These are phyloP conservation scores for Diversispora epigaea DNA, from an alignment of 192 early-diverging fungal genomes.

Conservation along the genomic window DNA sequence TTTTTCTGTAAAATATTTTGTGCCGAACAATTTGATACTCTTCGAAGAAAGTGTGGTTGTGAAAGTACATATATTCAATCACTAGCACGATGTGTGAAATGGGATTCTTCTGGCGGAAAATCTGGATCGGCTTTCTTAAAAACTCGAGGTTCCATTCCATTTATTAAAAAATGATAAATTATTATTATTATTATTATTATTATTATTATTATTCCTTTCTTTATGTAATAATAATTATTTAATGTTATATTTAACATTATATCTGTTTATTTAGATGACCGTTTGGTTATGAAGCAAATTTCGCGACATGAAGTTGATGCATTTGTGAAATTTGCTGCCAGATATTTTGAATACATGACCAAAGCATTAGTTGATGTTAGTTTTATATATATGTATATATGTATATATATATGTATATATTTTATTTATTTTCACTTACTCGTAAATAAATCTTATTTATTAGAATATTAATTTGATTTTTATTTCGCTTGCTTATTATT, in stretches of 20 bases:
- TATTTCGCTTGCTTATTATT: constrained; percentile 1
- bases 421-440: background rate
- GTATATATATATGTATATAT: constrained; percentile 12
- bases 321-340: constrained; percentile 85
- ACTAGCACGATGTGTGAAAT: constrained; percentile 81
- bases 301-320: constrained; percentile 82
- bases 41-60: constrained; percentile 81
- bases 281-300: constrained; percentile 90
- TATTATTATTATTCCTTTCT: too few relatives aligned
- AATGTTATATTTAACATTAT: background rate
- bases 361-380: constrained; percentile 72
- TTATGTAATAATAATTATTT: too few relatives aligned
- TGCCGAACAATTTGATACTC: constrained; percentile 88
- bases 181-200: constrained; percentile 2
- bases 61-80: constrained; percentile 84
- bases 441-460: background rate
- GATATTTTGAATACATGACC: constrained; percentile 85
- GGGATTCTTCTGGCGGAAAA: constrained; percentile 86
- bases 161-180: constrained; percentile 22
- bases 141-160: constrained; percentile 57
- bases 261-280: constrained; percentile 61
- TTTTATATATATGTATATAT: constrained; percentile 37
- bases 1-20: constrained; percentile 90
- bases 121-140: constrained; percentile 89
- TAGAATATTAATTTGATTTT: too few relatives aligned